These are phyloP conservation scores for Fagopyrum homotropicum DNA, from an alignment of 148 eudicot genomes.

Conservation along the genomic window DNA sequence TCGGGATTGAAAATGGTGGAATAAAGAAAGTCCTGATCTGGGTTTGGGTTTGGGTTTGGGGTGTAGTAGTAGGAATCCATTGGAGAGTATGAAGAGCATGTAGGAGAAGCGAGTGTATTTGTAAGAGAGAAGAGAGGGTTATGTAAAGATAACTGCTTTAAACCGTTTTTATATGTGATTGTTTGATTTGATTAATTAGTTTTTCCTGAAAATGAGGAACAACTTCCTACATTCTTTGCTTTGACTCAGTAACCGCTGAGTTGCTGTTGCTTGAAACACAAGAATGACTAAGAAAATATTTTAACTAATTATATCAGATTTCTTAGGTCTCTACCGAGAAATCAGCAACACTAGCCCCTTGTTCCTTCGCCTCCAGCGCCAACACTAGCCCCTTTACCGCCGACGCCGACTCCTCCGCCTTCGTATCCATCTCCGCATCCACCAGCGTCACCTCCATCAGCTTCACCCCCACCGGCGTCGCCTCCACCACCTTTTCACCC, in stretches of 20 bases:
- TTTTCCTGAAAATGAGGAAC: too few relatives aligned
- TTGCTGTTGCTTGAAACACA: too few relatives aligned
- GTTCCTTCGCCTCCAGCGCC: too few relatives aligned
- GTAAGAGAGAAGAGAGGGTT: background rate
- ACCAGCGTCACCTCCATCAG: background rate
- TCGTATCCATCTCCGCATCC: background rate
- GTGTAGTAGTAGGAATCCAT: background rate
- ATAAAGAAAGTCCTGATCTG: background rate
- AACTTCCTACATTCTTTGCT: too few relatives aligned
- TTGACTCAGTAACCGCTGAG: too few relatives aligned
- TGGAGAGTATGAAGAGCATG: background rate
- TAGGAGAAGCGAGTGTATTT: background rate
- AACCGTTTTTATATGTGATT: background rate
- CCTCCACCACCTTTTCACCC: background rate
- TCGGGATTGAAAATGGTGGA: background rate
- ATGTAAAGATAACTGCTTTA: background rate
- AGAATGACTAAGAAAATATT: too few relatives aligned
- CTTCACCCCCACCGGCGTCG: background rate
- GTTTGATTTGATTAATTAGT: too few relatives aligned
- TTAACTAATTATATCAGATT: too few relatives aligned
- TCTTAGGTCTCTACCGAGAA: too few relatives aligned
- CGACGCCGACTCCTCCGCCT: background rate
- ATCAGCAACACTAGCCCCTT: too few relatives aligned
- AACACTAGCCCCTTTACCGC: too few relatives aligned
- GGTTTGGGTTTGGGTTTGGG: background rate